Conservation (phyloP, 257 asterid genomes). For the Fraxinus pennsylvanica region DNA sequence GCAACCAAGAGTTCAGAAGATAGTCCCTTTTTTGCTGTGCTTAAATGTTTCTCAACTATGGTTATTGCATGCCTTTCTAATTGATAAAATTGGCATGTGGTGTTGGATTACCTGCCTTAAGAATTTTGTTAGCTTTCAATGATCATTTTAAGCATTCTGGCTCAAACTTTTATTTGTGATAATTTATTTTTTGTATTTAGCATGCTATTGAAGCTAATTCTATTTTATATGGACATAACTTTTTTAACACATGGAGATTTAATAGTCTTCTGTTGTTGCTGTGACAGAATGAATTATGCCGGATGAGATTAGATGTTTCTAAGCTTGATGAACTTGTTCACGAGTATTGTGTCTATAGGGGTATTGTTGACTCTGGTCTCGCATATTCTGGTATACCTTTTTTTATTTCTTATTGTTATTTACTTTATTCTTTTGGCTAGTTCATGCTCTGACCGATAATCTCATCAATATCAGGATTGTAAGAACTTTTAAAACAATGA, state of each 20-base stretch:
- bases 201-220: slow-evolving; percentile 16
- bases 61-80: neutral
- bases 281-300: slow-evolving; percentile 89
- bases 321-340: slow-evolving; percentile 88
- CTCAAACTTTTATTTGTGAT: neutral
- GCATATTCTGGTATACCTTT: slow-evolving; percentile 43
- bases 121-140: neutral
- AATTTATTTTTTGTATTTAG: slow-evolving; percentile 11
- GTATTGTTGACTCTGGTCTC: slow-evolving; percentile 62
- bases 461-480: slow-evolving; percentile 40
- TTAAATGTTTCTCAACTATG: neutral
- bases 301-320: slow-evolving; percentile 69
- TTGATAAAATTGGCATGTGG: neutral
- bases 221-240: neutral
- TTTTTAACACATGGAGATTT: slow-evolving; percentile 18
- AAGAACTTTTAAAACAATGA: slow-evolving; percentile 33
- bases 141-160: slow-evolving; percentile 18
- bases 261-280: slow-evolving; percentile 27
- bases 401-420: slow-evolving; percentile 5
- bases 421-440: slow-evolving; percentile 1
- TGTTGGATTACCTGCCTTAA: neutral
- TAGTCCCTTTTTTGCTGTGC: neutral
- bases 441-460: slow-evolving; percentile 16
- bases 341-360: slow-evolving; percentile 93
- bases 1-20: neutral